Evolutionary conservation across 2,329 filamentous ascomycete genomes (phyloP).

Genomic region (Monosporascus cannonballus): DNA sequence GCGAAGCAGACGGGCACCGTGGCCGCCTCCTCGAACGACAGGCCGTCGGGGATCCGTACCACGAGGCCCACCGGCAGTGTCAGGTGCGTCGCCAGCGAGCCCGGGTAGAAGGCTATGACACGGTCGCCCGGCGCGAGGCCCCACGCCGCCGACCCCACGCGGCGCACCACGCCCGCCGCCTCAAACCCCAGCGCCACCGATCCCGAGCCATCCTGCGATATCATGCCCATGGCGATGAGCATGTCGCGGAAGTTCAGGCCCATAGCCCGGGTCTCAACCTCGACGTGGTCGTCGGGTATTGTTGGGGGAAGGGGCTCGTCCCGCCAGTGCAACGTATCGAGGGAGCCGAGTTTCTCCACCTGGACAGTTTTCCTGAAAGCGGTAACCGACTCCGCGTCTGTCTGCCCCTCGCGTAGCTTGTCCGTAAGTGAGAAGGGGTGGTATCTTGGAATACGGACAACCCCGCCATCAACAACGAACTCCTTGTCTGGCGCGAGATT

Average conservation of each 20-base stretch:
- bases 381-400: not conserved
- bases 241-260: conserved; percentile 16
- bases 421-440: conserved; percentile 18
- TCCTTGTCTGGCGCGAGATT: conserved; percentile 24
- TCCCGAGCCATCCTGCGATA: conserved; percentile 8
- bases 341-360: conserved; percentile 10
- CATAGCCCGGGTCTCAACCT: conserved; percentile 11
- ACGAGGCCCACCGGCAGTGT: conserved; percentile 7
- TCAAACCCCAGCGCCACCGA: conserved; percentile 16
- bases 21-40: conserved; percentile 11
- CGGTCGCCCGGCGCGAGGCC: conserved; percentile 9
- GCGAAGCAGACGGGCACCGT: conserved; percentile 12
- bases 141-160: conserved; percentile 9
- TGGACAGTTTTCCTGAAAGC: conserved; percentile 9
- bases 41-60: conserved; percentile 10
- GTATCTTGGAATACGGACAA: conserved; percentile 21
- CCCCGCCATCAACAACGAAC: conserved; percentile 22
- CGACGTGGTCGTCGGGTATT: conserved; percentile 6
- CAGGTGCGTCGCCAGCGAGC: conserved; percentile 8
- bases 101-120: conserved; percentile 10
- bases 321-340: conserved; percentile 13
- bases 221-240: conserved; percentile 9
- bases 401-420: conserved; percentile 7
- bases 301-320: conserved; percentile 5
- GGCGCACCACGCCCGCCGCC: conserved; percentile 6